Conservation (phyloP, 164 flowering plant species). For the Vitis amurensis region DNA sequence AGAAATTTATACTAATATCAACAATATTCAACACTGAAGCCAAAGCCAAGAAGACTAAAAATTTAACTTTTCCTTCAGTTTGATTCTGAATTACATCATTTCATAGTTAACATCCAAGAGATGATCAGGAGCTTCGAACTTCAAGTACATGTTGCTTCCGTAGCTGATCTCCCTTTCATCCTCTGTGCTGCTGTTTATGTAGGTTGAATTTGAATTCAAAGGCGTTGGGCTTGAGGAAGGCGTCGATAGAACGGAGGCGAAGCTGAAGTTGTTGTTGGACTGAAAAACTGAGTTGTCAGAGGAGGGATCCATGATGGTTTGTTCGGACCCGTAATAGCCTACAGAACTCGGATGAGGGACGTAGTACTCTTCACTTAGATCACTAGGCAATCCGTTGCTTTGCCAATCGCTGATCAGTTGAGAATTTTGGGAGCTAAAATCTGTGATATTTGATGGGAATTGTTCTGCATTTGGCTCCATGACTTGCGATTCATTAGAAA, state of each 20-base stretch:
- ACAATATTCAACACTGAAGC: constrained; percentile 8
- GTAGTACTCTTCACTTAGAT: constrained; percentile 17
- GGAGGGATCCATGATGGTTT: constrained; percentile 17
- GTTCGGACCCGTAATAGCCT: constrained; percentile 20
- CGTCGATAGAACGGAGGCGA: constrained; percentile 50
- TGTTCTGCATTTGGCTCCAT: constrained; percentile 18
- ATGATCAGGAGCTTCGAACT: constrained; percentile 52
- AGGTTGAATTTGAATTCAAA: constrained; percentile 47
- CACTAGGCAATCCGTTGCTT: constrained; percentile 20
- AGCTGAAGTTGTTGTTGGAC: constrained; percentile 26
- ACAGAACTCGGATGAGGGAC: constrained; percentile 10
- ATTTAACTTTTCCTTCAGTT: neutral
- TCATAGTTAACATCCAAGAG: constrained; percentile 38
- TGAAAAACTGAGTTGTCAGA: constrained; percentile 26
- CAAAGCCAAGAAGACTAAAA: neutral
- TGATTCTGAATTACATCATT: constrained; percentile 39
- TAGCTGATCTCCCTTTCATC: constrained; percentile 57
- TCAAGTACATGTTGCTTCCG: constrained; percentile 46
- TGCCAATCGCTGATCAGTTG: constrained; percentile 34
- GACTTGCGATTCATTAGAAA: constrained; percentile 10
- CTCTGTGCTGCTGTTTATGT: constrained; percentile 33
- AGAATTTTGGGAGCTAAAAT: constrained; percentile 21
- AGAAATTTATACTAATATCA: constrained; percentile 17
- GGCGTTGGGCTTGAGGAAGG: constrained; percentile 63
- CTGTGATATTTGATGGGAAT: constrained; percentile 20